Evolutionary conservation across 2,329 filamentous ascomycete species (phyloP).

Genomic region (Periconia digitata): DNA sequence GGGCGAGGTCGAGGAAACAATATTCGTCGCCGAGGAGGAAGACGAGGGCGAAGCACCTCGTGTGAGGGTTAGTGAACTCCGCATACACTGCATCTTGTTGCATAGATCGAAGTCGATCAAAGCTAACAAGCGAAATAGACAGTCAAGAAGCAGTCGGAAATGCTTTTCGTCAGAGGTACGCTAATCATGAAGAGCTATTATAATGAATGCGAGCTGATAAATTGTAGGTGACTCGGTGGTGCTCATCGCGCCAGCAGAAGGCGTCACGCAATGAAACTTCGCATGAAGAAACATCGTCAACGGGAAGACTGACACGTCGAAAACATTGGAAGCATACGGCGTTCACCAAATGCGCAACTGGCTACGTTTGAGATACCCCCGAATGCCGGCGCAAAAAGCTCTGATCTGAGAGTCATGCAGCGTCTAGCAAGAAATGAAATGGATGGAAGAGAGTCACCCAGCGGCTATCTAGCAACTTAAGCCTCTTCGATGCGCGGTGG

Average conservation of each 20-base stretch:
- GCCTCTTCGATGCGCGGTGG: too few species aligned
- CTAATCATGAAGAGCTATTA: background rate
- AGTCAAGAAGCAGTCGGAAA: constrained; percentile 94
- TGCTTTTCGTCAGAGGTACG: constrained; percentile 94
- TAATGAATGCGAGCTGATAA: background rate
- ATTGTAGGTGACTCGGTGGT: constrained; percentile 53
- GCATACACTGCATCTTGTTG: background rate
- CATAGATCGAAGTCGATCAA: background rate
- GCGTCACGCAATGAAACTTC: constrained; percentile 26
- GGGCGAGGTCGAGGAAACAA: constrained; percentile 95
- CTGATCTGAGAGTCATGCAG: too few species aligned
- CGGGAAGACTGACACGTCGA: constrained; percentile 8
- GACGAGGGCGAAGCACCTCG: constrained; percentile 68
- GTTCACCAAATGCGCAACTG: constrained; percentile 1
- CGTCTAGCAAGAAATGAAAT: too few species aligned
- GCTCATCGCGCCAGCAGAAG: constrained; percentile 47
- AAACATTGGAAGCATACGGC: background rate
- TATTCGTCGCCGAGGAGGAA: constrained; percentile 89
- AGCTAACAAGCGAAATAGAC: constrained; percentile 58
- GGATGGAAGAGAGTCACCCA: too few species aligned
- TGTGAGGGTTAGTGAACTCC: constrained; percentile 19
- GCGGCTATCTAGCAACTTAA: too few species aligned
- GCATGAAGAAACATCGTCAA: background rate
- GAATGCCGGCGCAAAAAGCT: too few species aligned
- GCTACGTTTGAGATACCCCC: constrained; percentile 14